Conservation (phyloP, 441 rosid genomes). For the Geranium incanum region DNA sequence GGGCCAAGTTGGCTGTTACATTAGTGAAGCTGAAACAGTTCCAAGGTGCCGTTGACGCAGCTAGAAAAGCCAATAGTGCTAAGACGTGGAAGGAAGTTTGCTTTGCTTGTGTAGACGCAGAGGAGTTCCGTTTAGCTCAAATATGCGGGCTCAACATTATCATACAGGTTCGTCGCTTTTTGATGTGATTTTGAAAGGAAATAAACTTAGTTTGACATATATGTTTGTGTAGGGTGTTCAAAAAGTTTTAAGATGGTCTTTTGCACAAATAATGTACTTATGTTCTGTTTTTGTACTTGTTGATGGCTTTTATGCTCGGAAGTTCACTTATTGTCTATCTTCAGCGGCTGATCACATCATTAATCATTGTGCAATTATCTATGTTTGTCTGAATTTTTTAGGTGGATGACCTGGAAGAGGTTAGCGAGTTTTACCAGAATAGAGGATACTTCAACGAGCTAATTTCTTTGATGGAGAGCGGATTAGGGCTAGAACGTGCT, state of each 20-base stretch:
- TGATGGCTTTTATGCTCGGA: background rate
- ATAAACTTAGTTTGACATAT: conserved; percentile 27
- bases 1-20: conserved; percentile 97
- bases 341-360: too few relatives aligned
- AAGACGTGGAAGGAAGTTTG: conserved; percentile 99
- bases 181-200: conserved; percentile 32
- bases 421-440: conserved; percentile 95
- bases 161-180: conserved; percentile 55
- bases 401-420: conserved; percentile 99
- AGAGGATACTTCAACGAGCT: conserved; percentile 96
- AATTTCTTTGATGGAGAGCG: conserved; percentile 99
- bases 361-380: conserved; percentile 19
- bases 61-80: conserved; percentile 98
- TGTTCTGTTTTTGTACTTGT: too few relatives aligned
- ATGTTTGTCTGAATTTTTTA: conserved; percentile 75
- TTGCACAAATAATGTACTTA: background rate
- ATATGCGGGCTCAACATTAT: conserved; percentile 96
- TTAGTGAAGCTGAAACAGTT: conserved; percentile 85
- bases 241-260: background rate
- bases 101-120: conserved; percentile 99
- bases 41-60: conserved; percentile 99
- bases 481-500: conserved; percentile 95
- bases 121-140: conserved; percentile 98
- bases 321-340: too few relatives aligned
- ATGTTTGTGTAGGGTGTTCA: conserved; percentile 14